These are phyloP conservation scores for Myotisia sp. DNA, from an alignment of 2,329 filamentous ascomycete genomes.

Conservation along the genomic window DNA sequence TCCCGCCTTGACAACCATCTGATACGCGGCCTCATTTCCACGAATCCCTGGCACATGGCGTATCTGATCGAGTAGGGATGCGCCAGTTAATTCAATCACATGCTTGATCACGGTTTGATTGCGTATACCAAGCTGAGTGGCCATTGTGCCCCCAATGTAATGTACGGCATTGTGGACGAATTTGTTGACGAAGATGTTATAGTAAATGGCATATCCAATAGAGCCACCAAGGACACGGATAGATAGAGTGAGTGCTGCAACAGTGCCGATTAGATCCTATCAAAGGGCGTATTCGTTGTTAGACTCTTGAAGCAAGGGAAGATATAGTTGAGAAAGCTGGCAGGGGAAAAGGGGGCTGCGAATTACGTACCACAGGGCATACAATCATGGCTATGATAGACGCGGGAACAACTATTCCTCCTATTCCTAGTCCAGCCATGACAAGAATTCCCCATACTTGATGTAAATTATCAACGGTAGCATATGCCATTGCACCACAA, in stretches of 20 bases:
- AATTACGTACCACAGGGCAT: too few relatives aligned
- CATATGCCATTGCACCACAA: too few relatives aligned
- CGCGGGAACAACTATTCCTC: too few relatives aligned
- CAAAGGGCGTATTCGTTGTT: too few relatives aligned
- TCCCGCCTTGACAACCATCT: conserved; percentile 41
- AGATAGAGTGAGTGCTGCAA: conserved; percentile 53
- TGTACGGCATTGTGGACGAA: conserved; percentile 33
- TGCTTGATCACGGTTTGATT: conserved; percentile 33
- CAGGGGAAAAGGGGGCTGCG: too few relatives aligned
- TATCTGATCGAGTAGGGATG: conserved; percentile 38
- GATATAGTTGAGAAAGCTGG: too few relatives aligned
- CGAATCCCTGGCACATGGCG: conserved; percentile 38
- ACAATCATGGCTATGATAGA: too few relatives aligned
- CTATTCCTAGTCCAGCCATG: too few relatives aligned
- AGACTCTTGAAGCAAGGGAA: too few relatives aligned
- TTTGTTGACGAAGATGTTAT: conserved; percentile 37
- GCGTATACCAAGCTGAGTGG: conserved; percentile 36
- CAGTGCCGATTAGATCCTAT: conserved; percentile 50
- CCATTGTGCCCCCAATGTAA: conserved; percentile 40
- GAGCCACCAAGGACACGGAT: conserved; percentile 54
- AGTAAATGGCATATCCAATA: conserved; percentile 48
- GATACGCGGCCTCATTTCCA: conserved; percentile 36
- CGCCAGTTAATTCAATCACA: conserved; percentile 41
- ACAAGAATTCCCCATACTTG: too few relatives aligned
- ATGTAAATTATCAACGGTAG: too few relatives aligned